Conservation (phyloP, 2,329 filamentous ascomycete genomes). For the Talaromyces sp. region DNA sequence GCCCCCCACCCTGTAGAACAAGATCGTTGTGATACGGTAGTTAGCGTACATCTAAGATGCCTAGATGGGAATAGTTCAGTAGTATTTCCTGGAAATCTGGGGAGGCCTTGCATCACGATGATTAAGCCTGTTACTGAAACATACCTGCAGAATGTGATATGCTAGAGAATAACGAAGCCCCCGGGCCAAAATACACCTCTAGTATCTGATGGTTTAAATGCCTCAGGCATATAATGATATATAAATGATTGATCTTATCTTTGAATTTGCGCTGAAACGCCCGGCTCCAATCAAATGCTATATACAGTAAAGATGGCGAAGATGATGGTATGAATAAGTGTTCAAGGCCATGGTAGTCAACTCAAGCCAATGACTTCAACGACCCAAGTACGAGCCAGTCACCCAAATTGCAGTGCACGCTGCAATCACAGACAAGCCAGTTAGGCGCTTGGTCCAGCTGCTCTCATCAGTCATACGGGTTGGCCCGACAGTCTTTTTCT, state of each 20-base stretch:
- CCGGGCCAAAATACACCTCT: no score
- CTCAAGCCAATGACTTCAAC: slow-evolving; percentile 15
- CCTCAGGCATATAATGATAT: no score
- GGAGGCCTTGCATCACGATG: no score
- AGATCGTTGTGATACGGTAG: no score
- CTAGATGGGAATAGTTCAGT: no score
- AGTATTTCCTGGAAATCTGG: no score
- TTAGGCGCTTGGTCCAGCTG: slow-evolving; percentile 61
- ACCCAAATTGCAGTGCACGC: slow-evolving; percentile 41
- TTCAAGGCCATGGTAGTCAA: not conserved
- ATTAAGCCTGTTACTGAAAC: no score
- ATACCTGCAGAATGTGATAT: no score
- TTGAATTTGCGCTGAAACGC: slow-evolving; percentile 9
- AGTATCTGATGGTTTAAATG: no score
- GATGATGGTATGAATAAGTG: not conserved
- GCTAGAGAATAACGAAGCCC: no score
- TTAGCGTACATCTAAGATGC: no score
- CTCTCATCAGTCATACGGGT: slow-evolving; percentile 67
- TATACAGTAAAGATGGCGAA: slow-evolving; percentile 1
- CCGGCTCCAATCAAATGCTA: slow-evolving; percentile 17
- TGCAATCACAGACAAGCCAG: slow-evolving; percentile 39
- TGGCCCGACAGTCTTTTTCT: slow-evolving; percentile 48
- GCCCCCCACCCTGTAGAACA: no score
- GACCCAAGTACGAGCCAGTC: slow-evolving; percentile 38
- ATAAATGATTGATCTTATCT: not conserved